A percentile compares a stretch with the other conserved stretches of the same genome.
These are phyloP conservation scores for Tylopilus subfusipes DNA, from an alignment of 768 basidiomycete species.

Conservation along the genomic window DNA sequence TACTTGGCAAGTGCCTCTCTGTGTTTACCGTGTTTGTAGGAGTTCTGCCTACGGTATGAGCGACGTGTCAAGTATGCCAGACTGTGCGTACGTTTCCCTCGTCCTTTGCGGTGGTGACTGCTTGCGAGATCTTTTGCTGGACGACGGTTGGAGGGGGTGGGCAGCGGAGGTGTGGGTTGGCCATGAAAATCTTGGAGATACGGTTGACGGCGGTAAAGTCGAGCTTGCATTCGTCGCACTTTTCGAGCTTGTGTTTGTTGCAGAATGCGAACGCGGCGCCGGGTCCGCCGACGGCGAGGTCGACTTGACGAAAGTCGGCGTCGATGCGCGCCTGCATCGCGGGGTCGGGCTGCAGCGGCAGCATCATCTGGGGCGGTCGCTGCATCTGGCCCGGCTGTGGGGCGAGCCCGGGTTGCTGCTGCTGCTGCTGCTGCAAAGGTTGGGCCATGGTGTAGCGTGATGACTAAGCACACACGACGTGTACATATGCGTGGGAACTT, in stretches of 20 bases:
- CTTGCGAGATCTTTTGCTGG: constrained; percentile 69
- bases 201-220: constrained; percentile 79
- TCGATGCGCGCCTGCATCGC: constrained; percentile 75
- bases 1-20: constrained; percentile 75
- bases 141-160: constrained; percentile 78
- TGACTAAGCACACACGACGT: constrained; percentile 3
- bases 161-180: constrained; percentile 68
- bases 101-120: constrained; percentile 79
- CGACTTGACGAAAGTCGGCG: constrained; percentile 58
- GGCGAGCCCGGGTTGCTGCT: constrained; percentile 46
- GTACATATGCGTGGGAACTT: constrained; percentile 12
- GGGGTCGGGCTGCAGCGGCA: constrained; percentile 58
- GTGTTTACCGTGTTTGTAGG: constrained; percentile 75
- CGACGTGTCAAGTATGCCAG: neutral
- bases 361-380: constrained; percentile 41
- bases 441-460: constrained; percentile 52
- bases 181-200: constrained; percentile 63
- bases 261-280: constrained; percentile 61
- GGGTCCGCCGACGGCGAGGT: constrained; percentile 50
- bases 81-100: constrained; percentile 83
- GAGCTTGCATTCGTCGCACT: constrained; percentile 67
- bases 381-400: constrained; percentile 35
- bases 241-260: constrained; percentile 62
- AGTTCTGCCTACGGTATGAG: constrained; percentile 43
- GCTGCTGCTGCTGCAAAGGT: constrained; percentile 51